Evolutionary conservation across 169 alveolate genomes (phyloP).

Genomic region (Perkinsus olseni): DNA sequence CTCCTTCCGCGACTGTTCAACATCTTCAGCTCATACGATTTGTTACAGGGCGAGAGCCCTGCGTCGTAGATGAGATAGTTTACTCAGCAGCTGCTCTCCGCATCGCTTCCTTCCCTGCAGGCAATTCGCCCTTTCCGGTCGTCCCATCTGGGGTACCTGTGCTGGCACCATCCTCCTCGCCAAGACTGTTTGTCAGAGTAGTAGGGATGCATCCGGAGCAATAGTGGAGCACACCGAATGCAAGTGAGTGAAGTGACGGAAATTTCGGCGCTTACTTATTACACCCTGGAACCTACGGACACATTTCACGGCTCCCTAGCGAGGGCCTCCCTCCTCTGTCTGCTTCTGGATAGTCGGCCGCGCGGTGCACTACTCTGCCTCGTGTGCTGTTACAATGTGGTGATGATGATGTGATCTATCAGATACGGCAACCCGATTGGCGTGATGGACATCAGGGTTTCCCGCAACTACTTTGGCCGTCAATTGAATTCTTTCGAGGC

Average conservation of each 20-base stretch:
- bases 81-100: too few relatives aligned
- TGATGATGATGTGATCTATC: too few relatives aligned
- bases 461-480: constrained; percentile 35
- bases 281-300: too few relatives aligned
- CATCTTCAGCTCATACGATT: not conserved
- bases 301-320: too few relatives aligned
- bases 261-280: not conserved
- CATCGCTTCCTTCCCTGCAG: not conserved
- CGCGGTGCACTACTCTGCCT: too few relatives aligned
- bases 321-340: too few relatives aligned
- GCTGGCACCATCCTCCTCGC: constrained; percentile 33
- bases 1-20: too few relatives aligned
- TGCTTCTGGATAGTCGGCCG: too few relatives aligned
- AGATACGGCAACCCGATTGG: constrained; percentile 12
- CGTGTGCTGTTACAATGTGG: too few relatives aligned
- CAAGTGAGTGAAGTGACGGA: not conserved
- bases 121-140: not conserved
- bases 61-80: not conserved
- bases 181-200: not conserved
- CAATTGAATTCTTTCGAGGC: constrained; percentile 17
- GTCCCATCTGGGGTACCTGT: constrained; percentile 36
- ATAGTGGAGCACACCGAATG: not conserved
- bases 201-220: not conserved
- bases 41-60: not conserved
- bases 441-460: constrained; percentile 22